Evolutionary conservation across 768 basidiomycete genomes (phyloP).

Genomic region (Amanita fuliginea): DNA sequence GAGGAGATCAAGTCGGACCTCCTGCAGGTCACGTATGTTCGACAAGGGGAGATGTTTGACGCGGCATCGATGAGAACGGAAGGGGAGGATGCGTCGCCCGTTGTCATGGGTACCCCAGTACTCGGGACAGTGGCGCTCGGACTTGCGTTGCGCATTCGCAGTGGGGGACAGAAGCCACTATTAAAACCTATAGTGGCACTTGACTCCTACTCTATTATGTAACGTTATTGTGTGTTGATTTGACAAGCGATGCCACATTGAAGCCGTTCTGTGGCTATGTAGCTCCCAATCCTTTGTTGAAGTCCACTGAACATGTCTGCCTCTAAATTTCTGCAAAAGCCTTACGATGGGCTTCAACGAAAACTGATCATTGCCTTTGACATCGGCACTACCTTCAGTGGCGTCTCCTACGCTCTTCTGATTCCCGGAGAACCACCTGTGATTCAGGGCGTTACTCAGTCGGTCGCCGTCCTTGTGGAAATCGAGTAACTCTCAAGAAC

Average conservation of each 20-base stretch:
- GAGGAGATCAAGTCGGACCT: not conserved
- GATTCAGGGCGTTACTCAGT: slow-evolving; percentile 14
- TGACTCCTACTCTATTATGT: not conserved
- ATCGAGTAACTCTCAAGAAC: too few species aligned
- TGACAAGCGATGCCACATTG: too few species aligned
- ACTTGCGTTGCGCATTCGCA: not conserved
- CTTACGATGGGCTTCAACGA: not conserved
- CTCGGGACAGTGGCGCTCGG: not conserved
- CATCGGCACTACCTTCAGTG: slow-evolving; percentile 1
- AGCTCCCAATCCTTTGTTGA: too few species aligned
- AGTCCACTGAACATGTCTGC: not conserved
- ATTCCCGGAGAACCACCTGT: slow-evolving; percentile 13
- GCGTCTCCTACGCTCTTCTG: slow-evolving; percentile 7
- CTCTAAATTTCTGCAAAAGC: not conserved
- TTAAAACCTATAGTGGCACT: not conserved
- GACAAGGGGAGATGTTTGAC: not conserved
- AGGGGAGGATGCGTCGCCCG: not conserved
- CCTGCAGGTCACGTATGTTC: not conserved
- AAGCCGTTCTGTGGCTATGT: too few species aligned
- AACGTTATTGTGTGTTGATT: too few species aligned
- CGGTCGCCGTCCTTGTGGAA: not conserved
- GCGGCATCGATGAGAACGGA: not conserved
- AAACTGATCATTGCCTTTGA: not conserved
- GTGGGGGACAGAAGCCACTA: not conserved
- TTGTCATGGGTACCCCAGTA: not conserved